Percentiles rank a stretch among this genome's conserved stretches.
Conservation (phyloP, 176 grass and related monocot genomes). For the Juncus inflexus region DNA sequence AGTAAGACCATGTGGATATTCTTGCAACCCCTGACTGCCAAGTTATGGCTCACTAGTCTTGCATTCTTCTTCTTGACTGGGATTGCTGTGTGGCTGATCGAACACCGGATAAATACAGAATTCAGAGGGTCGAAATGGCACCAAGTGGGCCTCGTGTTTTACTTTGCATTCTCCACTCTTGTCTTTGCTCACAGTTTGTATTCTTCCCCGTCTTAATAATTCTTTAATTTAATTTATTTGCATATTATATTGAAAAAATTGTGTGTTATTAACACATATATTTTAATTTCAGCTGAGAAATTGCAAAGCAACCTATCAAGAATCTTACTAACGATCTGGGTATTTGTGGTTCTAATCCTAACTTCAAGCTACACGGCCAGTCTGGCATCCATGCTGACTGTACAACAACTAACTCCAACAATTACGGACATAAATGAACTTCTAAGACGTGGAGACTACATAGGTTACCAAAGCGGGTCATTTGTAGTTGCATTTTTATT, state of each 20-base stretch:
- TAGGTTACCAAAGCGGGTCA: constrained; percentile 49
- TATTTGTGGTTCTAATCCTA: constrained; percentile 53
- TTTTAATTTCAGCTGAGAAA: constrained; percentile 32
- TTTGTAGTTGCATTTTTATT: constrained; percentile 30
- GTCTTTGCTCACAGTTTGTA: constrained; percentile 51
- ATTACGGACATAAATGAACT: constrained; percentile 36
- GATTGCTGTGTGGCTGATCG: constrained; percentile 54
- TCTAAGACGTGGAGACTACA: background rate
- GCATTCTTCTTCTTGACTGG: constrained; percentile 50
- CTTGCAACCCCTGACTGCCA: constrained; percentile 32
- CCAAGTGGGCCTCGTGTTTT: constrained; percentile 48
- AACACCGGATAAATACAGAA: constrained; percentile 36
- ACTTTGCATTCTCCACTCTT: constrained; percentile 57
- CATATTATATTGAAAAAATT: background rate
- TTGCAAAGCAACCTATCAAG: constrained; percentile 45
- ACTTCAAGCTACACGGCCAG: constrained; percentile 65
- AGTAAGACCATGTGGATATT: constrained; percentile 50
- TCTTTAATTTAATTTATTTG: background rate
- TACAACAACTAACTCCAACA: constrained; percentile 33
- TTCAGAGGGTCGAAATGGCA: constrained; percentile 33
- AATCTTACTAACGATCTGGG: constrained; percentile 49
- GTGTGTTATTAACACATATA: background rate
- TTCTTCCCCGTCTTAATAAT: constrained; percentile 4
- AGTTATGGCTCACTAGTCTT: constrained; percentile 47
- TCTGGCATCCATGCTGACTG: constrained; percentile 56